Evolutionary conservation across 306 rosid genomes (phyloP).

Genomic region (Chamaecrista fasciculata): DNA sequence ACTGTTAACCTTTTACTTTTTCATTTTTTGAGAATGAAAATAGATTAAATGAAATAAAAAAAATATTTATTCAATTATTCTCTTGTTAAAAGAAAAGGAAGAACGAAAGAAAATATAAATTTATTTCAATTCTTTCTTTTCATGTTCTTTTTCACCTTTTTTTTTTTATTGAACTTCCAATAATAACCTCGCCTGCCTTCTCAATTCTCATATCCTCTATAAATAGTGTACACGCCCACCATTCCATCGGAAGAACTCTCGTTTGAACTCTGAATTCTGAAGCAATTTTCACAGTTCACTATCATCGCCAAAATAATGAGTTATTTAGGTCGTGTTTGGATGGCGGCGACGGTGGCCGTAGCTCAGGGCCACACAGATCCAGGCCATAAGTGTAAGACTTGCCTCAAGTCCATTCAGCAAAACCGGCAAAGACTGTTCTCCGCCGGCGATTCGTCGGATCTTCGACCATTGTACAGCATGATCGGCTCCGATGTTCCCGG

Average conservation of each 20-base stretch:
- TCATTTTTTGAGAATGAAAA: too few species aligned
- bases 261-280: background rate
- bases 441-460: constrained; percentile 32
- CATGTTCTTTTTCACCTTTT: too few species aligned
- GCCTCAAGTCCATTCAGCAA: constrained; percentile 53
- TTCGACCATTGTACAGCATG: constrained; percentile 38
- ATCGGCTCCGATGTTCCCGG: constrained; percentile 42
- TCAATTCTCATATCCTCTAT: constrained; percentile 25
- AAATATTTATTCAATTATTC: too few species aligned
- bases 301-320: constrained; percentile 33
- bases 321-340: constrained; percentile 56
- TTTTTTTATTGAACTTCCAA: too few species aligned
- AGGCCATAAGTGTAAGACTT: constrained; percentile 51
- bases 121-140: too few species aligned
- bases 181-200: too few species aligned
- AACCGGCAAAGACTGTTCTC: too few species aligned
- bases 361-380: constrained; percentile 70
- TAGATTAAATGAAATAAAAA: too few species aligned
- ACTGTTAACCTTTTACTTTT: background rate
- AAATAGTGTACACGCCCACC: background rate
- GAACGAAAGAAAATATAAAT: too few species aligned
- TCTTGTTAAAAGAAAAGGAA: too few species aligned
- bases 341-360: constrained; percentile 77
- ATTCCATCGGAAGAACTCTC: too few species aligned
- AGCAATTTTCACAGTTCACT: too few species aligned